Conservation (phyloP, 805 yeast species). For the Candida peoriensis region DNA sequence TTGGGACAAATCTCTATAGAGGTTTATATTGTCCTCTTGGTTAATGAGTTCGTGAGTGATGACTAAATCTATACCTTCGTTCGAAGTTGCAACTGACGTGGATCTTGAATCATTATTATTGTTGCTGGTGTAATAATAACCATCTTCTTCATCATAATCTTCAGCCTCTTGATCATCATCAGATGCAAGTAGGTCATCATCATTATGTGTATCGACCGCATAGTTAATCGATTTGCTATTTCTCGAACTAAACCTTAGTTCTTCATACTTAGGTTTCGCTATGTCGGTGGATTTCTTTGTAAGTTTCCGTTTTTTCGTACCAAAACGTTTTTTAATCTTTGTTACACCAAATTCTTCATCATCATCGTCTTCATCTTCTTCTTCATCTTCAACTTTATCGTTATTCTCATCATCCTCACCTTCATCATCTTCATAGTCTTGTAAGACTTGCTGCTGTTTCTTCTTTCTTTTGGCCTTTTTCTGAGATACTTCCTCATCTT, state of each 20-base stretch:
- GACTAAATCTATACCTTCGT: slow-evolving; percentile 41
- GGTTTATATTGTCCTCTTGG: slow-evolving; percentile 25
- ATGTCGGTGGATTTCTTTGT: slow-evolving; percentile 12
- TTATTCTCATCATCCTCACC: slow-evolving; percentile 24
- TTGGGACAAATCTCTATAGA: slow-evolving; percentile 35
- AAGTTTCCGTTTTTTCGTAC: slow-evolving; percentile 17
- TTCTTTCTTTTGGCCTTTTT: slow-evolving; percentile 22
- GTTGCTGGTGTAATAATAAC: slow-evolving; percentile 18
- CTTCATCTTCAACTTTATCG: slow-evolving; percentile 26
- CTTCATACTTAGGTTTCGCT: slow-evolving; percentile 30
- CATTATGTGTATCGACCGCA: slow-evolving; percentile 59
- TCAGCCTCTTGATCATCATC: too few relatives aligned
- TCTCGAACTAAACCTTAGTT: slow-evolving; percentile 75
- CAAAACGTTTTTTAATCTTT: slow-evolving; percentile 22
- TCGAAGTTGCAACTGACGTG: slow-evolving; percentile 25
- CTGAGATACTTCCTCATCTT: slow-evolving; percentile 15
- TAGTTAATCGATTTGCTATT: slow-evolving; percentile 64
- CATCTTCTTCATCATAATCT: slow-evolving; percentile 25
- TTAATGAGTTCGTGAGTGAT: slow-evolving; percentile 48
- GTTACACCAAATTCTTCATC: slow-evolving; percentile 34
- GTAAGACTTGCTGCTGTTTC: slow-evolving; percentile 20
- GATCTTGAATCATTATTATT: slow-evolving; percentile 20
- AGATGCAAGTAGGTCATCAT: slow-evolving; percentile 35
- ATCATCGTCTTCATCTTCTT: slow-evolving; percentile 29
- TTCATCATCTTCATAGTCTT: slow-evolving; percentile 13